Conservation (phyloP, 129 eudicot species). For the Tagetes erecta region DNA sequence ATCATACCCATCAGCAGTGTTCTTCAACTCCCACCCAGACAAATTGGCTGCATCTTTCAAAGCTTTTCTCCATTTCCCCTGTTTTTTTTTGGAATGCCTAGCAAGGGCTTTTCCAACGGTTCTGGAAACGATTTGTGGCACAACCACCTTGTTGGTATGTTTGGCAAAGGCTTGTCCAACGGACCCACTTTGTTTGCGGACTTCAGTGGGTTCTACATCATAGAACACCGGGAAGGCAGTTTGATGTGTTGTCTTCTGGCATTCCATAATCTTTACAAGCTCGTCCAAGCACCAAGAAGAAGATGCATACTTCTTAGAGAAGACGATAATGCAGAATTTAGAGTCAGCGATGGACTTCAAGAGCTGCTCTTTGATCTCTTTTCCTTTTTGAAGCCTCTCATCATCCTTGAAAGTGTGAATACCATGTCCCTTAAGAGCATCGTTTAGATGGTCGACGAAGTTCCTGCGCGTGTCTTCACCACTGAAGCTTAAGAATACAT, state of each 20-base stretch:
- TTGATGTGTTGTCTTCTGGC: background rate
- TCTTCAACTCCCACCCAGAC: constrained; percentile 11
- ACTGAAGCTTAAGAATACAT: too few species aligned
- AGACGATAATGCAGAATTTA: background rate
- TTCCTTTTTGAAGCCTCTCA: too few species aligned
- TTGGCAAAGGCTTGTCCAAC: constrained; percentile 2
- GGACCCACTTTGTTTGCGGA: background rate
- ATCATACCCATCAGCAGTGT: constrained; percentile 14
- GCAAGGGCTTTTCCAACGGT: too few species aligned
- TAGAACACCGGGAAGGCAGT: constrained; percentile 8
- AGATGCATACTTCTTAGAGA: constrained; percentile 4
- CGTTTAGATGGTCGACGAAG: too few species aligned
- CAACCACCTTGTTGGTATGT: background rate
- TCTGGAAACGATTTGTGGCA: too few species aligned
- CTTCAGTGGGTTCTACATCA: constrained; percentile 5
- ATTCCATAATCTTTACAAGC: background rate
- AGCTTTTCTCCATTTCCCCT: constrained; percentile 4
- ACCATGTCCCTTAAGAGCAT: too few species aligned
- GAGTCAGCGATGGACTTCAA: background rate
- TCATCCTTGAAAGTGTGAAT: too few species aligned
- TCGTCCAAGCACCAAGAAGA: constrained; percentile 8
- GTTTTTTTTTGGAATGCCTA: too few species aligned
- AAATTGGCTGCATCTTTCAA: constrained; percentile 1
- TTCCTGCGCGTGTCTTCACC: too few species aligned
- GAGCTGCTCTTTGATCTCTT: too few species aligned